Evolutionary conservation across 495 filamentous ascomycete species (phyloP), one percentile per base, ranked within the genome.

Genomic region (Tirmania nivea): DNA sequence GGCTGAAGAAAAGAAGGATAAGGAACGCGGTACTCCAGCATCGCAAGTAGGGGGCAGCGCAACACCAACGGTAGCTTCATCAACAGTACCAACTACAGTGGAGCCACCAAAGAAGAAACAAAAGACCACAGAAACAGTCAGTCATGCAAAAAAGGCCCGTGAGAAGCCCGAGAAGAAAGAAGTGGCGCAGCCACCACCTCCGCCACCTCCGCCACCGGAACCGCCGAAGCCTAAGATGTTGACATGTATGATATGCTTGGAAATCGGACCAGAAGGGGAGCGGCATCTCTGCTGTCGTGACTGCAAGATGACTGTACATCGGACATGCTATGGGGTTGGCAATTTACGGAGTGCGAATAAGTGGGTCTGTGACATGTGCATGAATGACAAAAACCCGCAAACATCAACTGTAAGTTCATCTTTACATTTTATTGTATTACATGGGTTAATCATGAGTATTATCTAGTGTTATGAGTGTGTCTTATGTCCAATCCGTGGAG

Each of bases 301-400:
- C 60, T 97, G 90, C 64, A 81, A 84, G 49, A 70, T 97, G 60
- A 84, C 86, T 0, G 89, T 97, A n/a, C 90, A 97, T 65, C 80
- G 82, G 47, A 80, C 78, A 53, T 97, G 90, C 66, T 97, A 95
- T 65, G 90, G 90, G 16, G 73, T 96, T 34, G 66, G 75, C 2
- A 78, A 84, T 31, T 73, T 73, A 48, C 75, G 79, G n/a, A 75
- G 75, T 42, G 72, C 74, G 31, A 75, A 73, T 51, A 93, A 93
- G 67, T 97, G 90, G 90, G 73, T 83, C 17, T 97, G 90, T 67
- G 90, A 97, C 67, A 89, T 84, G 77, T 97, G 90, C 69, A 71
- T 78, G 11, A 97, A 97, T 63, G 90, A 97, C 60, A 83, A 85
- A 60, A 84, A 76, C 55, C 86, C 86, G 3, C 76, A 80, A 56